Conservation (phyloP, 1,139 yeast genomes). For the Magnusiomyces tetraspermus region DNA sequence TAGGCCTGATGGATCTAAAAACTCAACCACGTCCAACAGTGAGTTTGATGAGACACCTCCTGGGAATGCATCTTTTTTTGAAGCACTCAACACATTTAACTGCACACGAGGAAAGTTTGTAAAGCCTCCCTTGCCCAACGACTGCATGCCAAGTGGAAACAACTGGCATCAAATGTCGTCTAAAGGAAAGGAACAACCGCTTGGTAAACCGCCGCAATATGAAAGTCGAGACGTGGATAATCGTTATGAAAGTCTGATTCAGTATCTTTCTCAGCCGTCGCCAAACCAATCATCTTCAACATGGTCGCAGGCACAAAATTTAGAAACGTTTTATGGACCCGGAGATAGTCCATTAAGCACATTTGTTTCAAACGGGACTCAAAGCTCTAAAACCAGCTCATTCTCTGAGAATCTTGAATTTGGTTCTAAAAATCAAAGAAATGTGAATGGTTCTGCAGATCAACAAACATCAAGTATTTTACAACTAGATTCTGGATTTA, state of each 20-base stretch:
- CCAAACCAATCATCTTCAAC: neutral
- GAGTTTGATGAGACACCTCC: neutral
- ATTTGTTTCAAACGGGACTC: no score
- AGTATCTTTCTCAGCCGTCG: neutral
- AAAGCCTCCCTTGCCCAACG: neutral
- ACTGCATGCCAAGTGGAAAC: neutral
- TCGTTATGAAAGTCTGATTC: neutral
- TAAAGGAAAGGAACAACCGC: neutral
- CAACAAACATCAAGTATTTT: no score
- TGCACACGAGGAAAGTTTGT: neutral
- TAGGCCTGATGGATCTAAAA: neutral
- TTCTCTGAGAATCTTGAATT: no score
- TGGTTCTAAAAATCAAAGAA: no score
- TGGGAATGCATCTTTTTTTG: neutral
- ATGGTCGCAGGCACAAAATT: neutral
- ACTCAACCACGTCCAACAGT: neutral
- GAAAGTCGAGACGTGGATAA: neutral
- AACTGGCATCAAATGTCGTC: no score
- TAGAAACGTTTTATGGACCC: neutral
- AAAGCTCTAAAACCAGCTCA: no score
- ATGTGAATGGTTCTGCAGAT: no score
- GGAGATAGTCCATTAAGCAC: neutral
- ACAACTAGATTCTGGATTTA: no score
- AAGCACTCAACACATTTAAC: conserved; percentile 1
- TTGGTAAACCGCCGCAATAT: neutral